A percentile compares a stretch with the other conserved stretches of the same genome.
phyloP scores from a whole-genome alignment of 495 filamentous ascomycete genomes.

The Xylaria longipes region DNA sequence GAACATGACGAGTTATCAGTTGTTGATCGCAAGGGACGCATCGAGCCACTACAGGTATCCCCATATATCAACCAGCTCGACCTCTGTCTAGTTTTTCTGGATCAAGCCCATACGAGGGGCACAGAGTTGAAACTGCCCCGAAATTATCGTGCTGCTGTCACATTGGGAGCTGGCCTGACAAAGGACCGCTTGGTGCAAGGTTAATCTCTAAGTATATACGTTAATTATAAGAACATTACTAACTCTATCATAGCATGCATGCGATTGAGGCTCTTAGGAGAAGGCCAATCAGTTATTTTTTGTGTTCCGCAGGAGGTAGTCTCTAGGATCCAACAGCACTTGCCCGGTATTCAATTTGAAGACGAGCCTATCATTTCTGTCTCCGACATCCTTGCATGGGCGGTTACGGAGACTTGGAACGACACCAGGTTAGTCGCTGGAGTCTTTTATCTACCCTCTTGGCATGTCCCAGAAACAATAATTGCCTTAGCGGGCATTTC shows the following conservation, averaged over 20 bases:
- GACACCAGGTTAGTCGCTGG: too few species aligned
- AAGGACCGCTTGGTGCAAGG: conserved; percentile 80
- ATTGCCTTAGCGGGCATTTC: too few species aligned
- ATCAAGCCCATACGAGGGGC: conserved; percentile 78
- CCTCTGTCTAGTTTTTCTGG: conserved; percentile 71
- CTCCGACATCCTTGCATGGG: conserved; percentile 64
- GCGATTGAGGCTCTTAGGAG: conserved; percentile 67
- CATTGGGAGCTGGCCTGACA: conserved; percentile 66
- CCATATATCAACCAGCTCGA: conserved; percentile 66
- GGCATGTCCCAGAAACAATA: too few species aligned
- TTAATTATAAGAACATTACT: not conserved
- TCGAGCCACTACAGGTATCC: conserved; percentile 62
- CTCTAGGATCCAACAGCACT: conserved; percentile 42
- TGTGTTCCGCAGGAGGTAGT: conserved; percentile 61
- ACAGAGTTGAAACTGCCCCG: conserved; percentile 72
- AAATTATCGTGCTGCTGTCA: conserved; percentile 68
- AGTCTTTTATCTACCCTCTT: too few species aligned
- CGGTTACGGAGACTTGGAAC: conserved; percentile 61
- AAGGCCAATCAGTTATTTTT: conserved; percentile 67
- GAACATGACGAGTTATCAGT: conserved; percentile 57
- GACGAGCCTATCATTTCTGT: conserved; percentile 38
- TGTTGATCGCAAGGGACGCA: conserved; percentile 48
- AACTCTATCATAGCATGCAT: conserved; percentile 61
- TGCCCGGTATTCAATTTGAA: not conserved
- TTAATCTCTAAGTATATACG: conserved; percentile 31